phyloP scores from a whole-genome alignment of 176 grass and related monocot genomes.

The Urochloa ruziziensis region DNA sequence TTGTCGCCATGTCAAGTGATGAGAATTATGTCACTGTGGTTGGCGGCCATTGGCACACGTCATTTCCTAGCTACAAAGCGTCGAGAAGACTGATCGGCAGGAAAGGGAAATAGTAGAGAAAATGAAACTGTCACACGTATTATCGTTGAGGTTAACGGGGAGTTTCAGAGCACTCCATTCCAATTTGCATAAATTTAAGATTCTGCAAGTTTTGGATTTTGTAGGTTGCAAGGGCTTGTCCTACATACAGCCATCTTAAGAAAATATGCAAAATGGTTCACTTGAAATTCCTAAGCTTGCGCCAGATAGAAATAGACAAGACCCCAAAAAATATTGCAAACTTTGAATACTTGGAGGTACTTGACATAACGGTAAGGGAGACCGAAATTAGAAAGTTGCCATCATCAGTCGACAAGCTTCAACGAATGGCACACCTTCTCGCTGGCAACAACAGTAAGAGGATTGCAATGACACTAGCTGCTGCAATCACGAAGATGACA shows the following conservation, averaged over 20 bases:
- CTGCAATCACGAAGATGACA: no score
- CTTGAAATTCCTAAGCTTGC: constrained; percentile 26
- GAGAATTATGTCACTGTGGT: constrained; percentile 28
- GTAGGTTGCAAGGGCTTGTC: constrained; percentile 15
- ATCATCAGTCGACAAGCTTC: no score
- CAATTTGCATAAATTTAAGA: not conserved
- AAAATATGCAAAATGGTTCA: constrained; percentile 28
- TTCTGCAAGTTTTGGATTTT: constrained; percentile 21
- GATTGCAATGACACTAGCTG: no score
- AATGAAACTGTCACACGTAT: constrained; percentile 13
- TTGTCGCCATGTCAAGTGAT: constrained; percentile 7
- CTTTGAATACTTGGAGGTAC: constrained; percentile 1
- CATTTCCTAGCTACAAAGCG: constrained; percentile 5
- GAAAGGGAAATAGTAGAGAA: not conserved
- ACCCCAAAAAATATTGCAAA: not conserved
- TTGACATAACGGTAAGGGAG: constrained; percentile 22
- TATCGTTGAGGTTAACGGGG: not conserved
- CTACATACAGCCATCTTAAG: not conserved
- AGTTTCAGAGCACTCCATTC: not conserved
- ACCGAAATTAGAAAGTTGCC: no score
- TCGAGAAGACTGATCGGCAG: not conserved
- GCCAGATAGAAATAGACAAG: not conserved
- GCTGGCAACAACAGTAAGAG: no score
- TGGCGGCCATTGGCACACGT: constrained; percentile 30
- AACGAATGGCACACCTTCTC: no score